Base-by-base conservation (phyloP, 495 filamentous ascomycete genomes). In the Trichoderma gamsii region DNA sequence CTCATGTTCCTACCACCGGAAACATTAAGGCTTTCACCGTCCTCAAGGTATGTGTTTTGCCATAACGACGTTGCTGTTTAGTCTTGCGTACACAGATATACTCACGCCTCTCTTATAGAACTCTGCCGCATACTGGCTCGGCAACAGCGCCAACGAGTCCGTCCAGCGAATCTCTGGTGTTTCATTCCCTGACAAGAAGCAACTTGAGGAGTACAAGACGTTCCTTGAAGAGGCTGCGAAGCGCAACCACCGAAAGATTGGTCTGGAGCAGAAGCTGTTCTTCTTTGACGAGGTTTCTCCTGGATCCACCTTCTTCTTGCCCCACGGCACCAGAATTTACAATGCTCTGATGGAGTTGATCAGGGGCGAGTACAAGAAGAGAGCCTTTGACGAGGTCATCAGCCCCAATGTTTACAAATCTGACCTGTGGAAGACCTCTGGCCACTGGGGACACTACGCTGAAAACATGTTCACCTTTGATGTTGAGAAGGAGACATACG, bases 381-480 rank as follows among this genome's bases (percentile, higher is more conserved):
- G 95, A 49, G 92, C 88, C 16, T 99, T 97, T 78, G 88, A 96
- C 70, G 95, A 99, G 77, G 95, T 98, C 64, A 90, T 93, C 73
- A 90, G 93, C 5, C 96, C 95, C 12, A 98, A 97, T 77, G 97
- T 98, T 89, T 99, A 90, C 78, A 93, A 97, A 70, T 83, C 89
- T 16, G 82, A 89, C 5, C 81, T 99, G 32, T 98, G 95, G 96
- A 92, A 97, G 79, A 89, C 85, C 8, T 96, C 92, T 18, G 95
- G 96, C 61, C 95, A 99, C 77, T 96, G 92, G 92, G 86, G 89
- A 61, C 91, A 97, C 75, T 99, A 99, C 84, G 85, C 91, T 70
- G 94, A 98, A 35, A 92, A 97, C 77, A 98, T 99, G 95, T 98
- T 98, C 80, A 86, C 88, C 46, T 85, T 98, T 68, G 88, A 96